Evolutionary conservation across 106 monocot species (phyloP), one percentile per base, ranked within the genome.

Genomic region (Ottelia alismoides): DNA sequence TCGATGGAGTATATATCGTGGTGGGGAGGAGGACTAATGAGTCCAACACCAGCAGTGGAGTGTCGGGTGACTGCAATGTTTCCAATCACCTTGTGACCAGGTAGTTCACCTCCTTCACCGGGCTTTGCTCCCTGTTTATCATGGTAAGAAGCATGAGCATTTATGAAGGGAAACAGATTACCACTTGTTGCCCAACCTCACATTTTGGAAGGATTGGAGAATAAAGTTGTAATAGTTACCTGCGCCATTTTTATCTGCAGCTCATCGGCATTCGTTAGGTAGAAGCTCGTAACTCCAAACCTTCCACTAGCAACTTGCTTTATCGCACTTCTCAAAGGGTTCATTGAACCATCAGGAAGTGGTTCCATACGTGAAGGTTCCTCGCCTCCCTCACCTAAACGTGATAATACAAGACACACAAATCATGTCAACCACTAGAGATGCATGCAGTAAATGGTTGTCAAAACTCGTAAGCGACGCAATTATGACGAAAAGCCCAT

Each of bases 231-330:
- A 23, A 44, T 17, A 55, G 62, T 31, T 82, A 92, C 92, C 86
- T 92, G 92, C 67, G 92, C 92, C 92, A 92, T 87, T 65, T 92
- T 92, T 59, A 92, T 92, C 71, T 92, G 92, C 29, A 92, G 87
- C 62, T 92, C 92, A 70, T 92, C 87, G 11, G 92, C 92, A 61
- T 92, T 92, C 22, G 92, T 87, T 19, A 92, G 87, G 63, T 92
- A 92, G 58, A 83, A 92, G 56, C 86, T 92, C 46, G 78, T 74
- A 65, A 92, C 92, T 29, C 92, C 92, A 76, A 92, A 92, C 60
- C 92, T 76, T 60, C 92, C 92, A 74, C 92, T 92, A 21, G 92
- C 92, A 61, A 92, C 87, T 77, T 92, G 92, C 46, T 92, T 92
- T 46, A 92, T 92, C 20, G 92, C 79, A 67, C 92, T 92, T 56